A percentile compares a stretch with the other conserved stretches of the same genome.
phyloP scores from a whole-genome alignment of 805 yeast genomes.

The Candida insectalens region DNA sequence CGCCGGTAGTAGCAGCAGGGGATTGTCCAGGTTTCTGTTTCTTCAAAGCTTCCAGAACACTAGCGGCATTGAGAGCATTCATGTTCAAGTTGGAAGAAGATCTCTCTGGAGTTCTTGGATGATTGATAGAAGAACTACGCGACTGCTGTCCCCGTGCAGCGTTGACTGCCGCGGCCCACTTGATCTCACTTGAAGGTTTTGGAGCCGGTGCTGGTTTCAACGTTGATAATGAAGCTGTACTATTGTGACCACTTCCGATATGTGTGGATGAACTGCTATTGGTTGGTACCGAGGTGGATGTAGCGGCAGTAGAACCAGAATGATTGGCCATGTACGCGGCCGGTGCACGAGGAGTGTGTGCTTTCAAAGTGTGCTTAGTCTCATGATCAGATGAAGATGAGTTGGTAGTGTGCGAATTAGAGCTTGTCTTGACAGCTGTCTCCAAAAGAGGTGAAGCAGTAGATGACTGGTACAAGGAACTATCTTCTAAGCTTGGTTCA shows the following conservation, averaged over 20 bases:
- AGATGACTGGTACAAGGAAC: not conserved
- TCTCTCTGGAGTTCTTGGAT: not conserved
- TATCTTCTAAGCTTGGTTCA: not conserved
- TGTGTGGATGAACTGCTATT: too few species aligned
- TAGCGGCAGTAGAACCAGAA: constrained; percentile 1
- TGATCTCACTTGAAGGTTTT: constrained; percentile 21
- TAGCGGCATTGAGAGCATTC: constrained; percentile 27
- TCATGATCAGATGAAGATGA: not conserved
- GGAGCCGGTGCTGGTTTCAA: constrained; percentile 28
- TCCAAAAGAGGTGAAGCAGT: not conserved
- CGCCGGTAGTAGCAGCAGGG: constrained; percentile 3
- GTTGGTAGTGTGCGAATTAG: not conserved
- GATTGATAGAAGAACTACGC: not conserved
- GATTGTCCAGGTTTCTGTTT: constrained; percentile 21
- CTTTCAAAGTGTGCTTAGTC: not conserved
- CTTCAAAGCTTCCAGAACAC: constrained; percentile 26
- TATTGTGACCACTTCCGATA: too few species aligned
- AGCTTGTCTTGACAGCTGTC: not conserved
- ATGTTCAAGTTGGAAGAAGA: constrained; percentile 10
- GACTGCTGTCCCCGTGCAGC: constrained; percentile 6
- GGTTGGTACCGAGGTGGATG: too few species aligned
- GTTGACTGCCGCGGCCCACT: constrained; percentile 26
- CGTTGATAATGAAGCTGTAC: too few species aligned
- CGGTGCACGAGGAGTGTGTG: too few species aligned
- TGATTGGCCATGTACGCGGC: constrained; percentile 10